phyloP scores from a whole-genome alignment of 1,284 basidiomycete genomes.

The Fomes fomentarius region DNA sequence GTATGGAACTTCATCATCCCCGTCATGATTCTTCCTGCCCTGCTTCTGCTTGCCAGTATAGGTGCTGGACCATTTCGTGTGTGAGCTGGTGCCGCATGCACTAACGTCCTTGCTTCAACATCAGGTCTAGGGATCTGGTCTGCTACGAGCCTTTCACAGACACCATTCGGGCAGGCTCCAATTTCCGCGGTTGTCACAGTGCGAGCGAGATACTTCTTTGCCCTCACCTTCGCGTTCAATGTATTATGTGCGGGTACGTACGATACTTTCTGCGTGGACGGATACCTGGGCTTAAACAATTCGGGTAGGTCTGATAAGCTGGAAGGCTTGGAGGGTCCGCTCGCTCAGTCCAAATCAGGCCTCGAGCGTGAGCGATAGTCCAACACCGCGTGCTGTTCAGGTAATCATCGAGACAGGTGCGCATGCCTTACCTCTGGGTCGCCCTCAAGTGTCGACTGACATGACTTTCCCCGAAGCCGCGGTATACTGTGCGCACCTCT shows the following conservation, averaged over 20 bases:
- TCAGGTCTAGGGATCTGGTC: neutral
- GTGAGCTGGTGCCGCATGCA: no score
- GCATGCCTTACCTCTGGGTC: neutral
- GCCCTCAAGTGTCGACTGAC: neutral
- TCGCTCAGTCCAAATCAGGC: neutral
- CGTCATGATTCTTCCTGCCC: neutral
- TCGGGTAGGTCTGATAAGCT: neutral
- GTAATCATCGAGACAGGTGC: neutral
- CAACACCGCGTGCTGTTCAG: neutral
- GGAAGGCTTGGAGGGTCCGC: neutral
- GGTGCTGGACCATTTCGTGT: neutral
- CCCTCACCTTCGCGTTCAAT: neutral
- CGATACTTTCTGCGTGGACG: no score
- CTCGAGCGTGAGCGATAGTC: neutral
- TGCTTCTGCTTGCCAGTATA: neutral
- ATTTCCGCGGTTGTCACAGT: neutral
- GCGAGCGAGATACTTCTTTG: neutral
- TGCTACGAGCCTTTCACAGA: neutral
- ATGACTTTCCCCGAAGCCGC: neutral
- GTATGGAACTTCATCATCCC: neutral
- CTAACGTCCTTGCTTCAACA: neutral
- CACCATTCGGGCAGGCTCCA: neutral
- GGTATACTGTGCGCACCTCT: slow-evolving; percentile 6
- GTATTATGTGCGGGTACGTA: neutral
- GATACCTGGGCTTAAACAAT: no score